Evolutionary conservation across 257 asterid genomes (phyloP).

Genomic region (Nicotiana tomentosiformis): DNA sequence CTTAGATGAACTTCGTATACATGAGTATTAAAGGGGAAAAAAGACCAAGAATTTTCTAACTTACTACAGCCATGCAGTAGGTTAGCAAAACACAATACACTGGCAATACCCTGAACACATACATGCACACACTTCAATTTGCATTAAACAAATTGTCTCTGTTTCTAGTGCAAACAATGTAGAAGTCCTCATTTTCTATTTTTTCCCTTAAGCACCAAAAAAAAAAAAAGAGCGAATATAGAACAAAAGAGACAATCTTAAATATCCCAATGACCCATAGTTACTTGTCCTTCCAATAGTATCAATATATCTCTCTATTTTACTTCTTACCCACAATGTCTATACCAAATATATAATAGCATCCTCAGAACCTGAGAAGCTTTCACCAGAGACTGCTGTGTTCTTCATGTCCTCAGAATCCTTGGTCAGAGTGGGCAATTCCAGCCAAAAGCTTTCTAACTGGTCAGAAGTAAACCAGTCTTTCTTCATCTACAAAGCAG

Average conservation of each 20-base stretch:
- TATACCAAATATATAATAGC: background rate
- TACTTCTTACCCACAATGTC: too few relatives aligned
- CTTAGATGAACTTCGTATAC: too few relatives aligned
- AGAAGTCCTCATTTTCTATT: too few relatives aligned
- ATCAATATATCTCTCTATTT: too few relatives aligned
- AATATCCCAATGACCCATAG: background rate
- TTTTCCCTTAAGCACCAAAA: background rate
- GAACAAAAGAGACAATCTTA: background rate
- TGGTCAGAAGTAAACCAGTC: slow-evolving; percentile 49
- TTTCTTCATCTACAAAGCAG: slow-evolving; percentile 38
- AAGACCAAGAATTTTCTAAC: too few relatives aligned
- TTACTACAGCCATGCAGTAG: too few relatives aligned
- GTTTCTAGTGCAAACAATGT: too few relatives aligned
- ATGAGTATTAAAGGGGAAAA: too few relatives aligned
- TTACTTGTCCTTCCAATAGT: background rate
- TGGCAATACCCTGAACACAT: too few relatives aligned
- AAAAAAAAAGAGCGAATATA: background rate
- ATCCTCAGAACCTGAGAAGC: background rate
- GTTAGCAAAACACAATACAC: too few relatives aligned
- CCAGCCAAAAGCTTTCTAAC: slow-evolving; percentile 35
- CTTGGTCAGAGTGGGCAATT: slow-evolving; percentile 14
- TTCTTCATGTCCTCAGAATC: background rate
- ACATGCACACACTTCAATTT: too few relatives aligned
- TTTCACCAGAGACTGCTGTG: background rate
- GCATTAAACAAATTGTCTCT: too few relatives aligned